Conservation (phyloP, 2,329 filamentous ascomycete species). For the Arachnomyces sp. region DNA sequence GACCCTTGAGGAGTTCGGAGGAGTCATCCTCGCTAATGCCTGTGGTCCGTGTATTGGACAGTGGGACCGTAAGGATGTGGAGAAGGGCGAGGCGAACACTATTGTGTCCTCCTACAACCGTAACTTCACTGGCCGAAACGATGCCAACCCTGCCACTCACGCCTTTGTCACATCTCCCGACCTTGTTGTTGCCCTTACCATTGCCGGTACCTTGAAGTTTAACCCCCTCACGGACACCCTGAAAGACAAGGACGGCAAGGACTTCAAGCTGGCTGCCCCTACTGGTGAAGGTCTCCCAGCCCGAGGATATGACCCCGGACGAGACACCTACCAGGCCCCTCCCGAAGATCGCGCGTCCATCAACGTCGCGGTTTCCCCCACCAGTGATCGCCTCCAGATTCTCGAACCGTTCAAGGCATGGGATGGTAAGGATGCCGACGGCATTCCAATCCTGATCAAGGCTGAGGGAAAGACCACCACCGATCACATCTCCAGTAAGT, state of each 20-base stretch:
- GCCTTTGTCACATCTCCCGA: slow-evolving; percentile 89
- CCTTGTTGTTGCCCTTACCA: slow-evolving; percentile 75
- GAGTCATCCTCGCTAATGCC: slow-evolving; percentile 89
- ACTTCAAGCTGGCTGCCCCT: slow-evolving; percentile 80
- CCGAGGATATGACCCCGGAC: slow-evolving; percentile 80
- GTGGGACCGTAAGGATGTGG: slow-evolving; percentile 88
- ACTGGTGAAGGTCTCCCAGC: slow-evolving; percentile 72
- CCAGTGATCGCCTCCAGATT: slow-evolving; percentile 89
- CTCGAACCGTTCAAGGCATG: slow-evolving; percentile 78
- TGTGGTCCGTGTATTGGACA: slow-evolving; percentile 91
- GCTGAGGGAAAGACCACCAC: slow-evolving; percentile 92
- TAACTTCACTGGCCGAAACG: slow-evolving; percentile 98
- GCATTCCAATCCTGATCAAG: slow-evolving; percentile 94
- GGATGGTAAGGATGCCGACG: slow-evolving; percentile 81
- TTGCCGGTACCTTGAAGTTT: slow-evolving; percentile 81
- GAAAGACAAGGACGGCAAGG: slow-evolving; percentile 92
- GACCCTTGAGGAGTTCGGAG: slow-evolving; percentile 94
- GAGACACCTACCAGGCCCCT: slow-evolving; percentile 93
- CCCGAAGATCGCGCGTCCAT: slow-evolving; percentile 69
- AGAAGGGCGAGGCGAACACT: slow-evolving; percentile 92
- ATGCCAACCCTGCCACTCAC: slow-evolving; percentile 90
- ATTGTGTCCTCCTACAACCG: slow-evolving; percentile 99
- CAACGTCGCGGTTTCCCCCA: slow-evolving; percentile 73
- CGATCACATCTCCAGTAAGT: slow-evolving; percentile 76
- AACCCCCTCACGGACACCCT: slow-evolving; percentile 89